Conservation (phyloP, 768 basidiomycete species). For the Krasilnikovozyma curviuscula region DNA sequence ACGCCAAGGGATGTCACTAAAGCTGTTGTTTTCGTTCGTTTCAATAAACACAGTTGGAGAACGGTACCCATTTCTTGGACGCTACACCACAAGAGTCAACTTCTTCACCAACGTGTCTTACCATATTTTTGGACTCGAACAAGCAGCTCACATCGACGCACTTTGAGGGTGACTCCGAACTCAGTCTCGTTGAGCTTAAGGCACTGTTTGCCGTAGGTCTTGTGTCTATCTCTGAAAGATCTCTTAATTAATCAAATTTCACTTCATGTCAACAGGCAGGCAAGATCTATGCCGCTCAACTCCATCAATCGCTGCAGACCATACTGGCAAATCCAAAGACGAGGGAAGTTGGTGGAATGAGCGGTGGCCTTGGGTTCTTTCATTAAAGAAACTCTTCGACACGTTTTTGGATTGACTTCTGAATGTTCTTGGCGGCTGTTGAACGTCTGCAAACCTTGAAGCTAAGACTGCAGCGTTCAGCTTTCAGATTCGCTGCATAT, state of each 20-base stretch:
- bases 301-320: conserved; percentile 5
- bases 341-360: neutral
- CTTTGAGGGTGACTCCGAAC: conserved; percentile 1
- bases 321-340: neutral
- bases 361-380: conserved; percentile 9
- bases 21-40: neutral
- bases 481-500: no score
- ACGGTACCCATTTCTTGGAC: conserved; percentile 49
- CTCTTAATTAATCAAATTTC: neutral
- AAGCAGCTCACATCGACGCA: neutral
- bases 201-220: neutral
- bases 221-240: neutral
- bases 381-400: neutral
- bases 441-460: no score
- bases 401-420: no score
- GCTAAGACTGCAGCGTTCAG: no score
- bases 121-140: conserved; percentile 34
- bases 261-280: neutral
- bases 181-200: neutral
- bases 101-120: conserved; percentile 40
- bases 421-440: no score
- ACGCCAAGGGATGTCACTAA: no score
- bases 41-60: conserved; percentile 30
- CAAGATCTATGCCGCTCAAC: conserved; percentile 2
- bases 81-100: conserved; percentile 53